Percentiles rank a stretch among this genome's conserved stretches.
Evolutionary conservation across 805 yeast genomes (phyloP).

Genomic region (Nakazawaea populi): DNA sequence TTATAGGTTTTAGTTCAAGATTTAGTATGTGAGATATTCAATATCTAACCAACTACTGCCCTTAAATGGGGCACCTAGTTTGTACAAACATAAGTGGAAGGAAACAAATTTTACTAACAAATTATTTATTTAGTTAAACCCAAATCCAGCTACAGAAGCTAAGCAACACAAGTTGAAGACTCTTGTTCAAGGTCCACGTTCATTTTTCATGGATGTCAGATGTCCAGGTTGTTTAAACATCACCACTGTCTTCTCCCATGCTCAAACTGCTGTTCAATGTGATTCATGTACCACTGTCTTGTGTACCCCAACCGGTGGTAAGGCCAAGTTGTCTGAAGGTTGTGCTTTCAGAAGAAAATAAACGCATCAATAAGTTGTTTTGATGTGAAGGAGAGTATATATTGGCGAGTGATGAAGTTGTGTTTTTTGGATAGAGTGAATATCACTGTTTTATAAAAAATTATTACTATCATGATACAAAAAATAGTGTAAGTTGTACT

Average conservation of each 20-base stretch:
- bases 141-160: slow-evolving; percentile 86
- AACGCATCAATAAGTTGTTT: slow-evolving; percentile 15
- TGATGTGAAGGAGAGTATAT: no score
- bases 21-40: background rate
- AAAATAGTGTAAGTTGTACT: no score
- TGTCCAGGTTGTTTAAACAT: slow-evolving; percentile 95
- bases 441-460: background rate
- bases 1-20: slow-evolving; percentile 10
- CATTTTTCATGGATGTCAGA: slow-evolving; percentile 93
- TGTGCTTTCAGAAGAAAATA: slow-evolving; percentile 94
- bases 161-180: slow-evolving; percentile 88
- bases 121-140: slow-evolving; percentile 50
- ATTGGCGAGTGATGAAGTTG: no score
- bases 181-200: slow-evolving; percentile 88
- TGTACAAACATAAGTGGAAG: background rate
- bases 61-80: no score
- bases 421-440: background rate
- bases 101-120: background rate
- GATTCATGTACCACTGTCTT: slow-evolving; percentile 90
- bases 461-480: no score
- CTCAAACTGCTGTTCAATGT: slow-evolving; percentile 95
- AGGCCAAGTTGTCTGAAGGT: slow-evolving; percentile 94
- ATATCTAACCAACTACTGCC: no score
- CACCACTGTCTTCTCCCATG: slow-evolving; percentile 94
- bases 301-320: slow-evolving; percentile 96